These are phyloP conservation scores for Nigrograna mackinnonii DNA, from an alignment of 2,329 filamentous ascomycete genomes.

Conservation along the genomic window DNA sequence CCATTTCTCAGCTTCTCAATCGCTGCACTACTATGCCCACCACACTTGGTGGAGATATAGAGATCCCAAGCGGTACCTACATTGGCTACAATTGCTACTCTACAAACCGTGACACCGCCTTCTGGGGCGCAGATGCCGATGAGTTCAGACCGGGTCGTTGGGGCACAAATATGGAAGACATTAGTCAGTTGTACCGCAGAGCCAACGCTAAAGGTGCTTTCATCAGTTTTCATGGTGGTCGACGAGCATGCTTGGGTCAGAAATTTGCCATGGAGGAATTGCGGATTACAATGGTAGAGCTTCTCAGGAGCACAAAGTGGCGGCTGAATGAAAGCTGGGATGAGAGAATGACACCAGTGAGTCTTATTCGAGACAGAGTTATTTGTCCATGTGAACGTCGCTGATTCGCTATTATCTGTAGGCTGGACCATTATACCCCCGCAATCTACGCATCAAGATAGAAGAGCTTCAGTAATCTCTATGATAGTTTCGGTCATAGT, in stretches of 20 bases:
- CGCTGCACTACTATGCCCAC: constrained; percentile 38
- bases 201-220: constrained; percentile 43
- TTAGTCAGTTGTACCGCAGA: constrained; percentile 39
- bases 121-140: constrained; percentile 33
- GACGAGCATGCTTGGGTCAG: constrained; percentile 46
- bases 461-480: too few species aligned
- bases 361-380: constrained; percentile 1
- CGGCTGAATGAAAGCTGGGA: constrained; percentile 27
- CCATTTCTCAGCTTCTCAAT: constrained; percentile 55
- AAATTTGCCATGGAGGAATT: constrained; percentile 45
- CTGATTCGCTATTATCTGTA: too few species aligned
- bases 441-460: constrained; percentile 1
- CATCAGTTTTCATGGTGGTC: constrained; percentile 48
- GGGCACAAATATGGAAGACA: constrained; percentile 39
- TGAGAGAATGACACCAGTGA: constrained; percentile 30
- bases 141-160: constrained; percentile 46
- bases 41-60: constrained; percentile 20
- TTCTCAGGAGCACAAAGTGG: constrained; percentile 26
- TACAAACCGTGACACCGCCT: constrained; percentile 25
- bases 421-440: constrained; percentile 5
- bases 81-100: constrained; percentile 32
- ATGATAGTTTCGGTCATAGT: too few species aligned
- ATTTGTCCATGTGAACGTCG: too few species aligned
- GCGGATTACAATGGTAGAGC: constrained; percentile 36
- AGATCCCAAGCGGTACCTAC: constrained; percentile 23